These are phyloP conservation scores for Chlamydomonas sphaeroides DNA, from an alignment of 139 green algal genomes.

Conservation along the genomic window DNA sequence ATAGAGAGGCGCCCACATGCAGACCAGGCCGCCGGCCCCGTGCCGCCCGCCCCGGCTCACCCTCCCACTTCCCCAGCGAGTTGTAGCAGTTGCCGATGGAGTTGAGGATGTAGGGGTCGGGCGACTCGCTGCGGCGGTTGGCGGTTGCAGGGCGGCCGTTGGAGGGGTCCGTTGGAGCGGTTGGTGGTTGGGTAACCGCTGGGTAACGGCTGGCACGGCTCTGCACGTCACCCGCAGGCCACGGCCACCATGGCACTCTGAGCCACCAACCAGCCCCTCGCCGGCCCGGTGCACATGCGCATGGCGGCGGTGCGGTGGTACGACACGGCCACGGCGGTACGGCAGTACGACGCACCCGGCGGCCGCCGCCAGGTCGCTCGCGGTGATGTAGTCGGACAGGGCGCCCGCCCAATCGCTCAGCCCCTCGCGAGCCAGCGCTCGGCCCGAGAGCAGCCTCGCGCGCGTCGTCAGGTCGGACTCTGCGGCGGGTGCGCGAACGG, in stretches of 20 bases:
- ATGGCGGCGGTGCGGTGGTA: no score
- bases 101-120: conserved; percentile 86
- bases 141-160: no score
- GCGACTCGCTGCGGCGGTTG: conserved; percentile 29
- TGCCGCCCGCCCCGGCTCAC: no score
- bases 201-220: background rate
- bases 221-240: no score
- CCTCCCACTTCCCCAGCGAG: conserved; percentile 64
- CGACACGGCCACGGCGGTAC: no score
- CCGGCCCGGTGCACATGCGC: no score
- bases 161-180: background rate
- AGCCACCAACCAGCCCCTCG: no score
- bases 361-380: conserved; percentile 52
- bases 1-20: no score
- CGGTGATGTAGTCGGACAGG: conserved; percentile 71
- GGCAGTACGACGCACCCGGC: conserved; percentile 50
- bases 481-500: no score
- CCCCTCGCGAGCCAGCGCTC: conserved; percentile 84
- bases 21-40: no score
- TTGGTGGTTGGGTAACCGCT: background rate
- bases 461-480: conserved; percentile 21
- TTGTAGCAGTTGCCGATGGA: conserved; percentile 82
- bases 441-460: conserved; percentile 71
- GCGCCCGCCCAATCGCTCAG: conserved; percentile 74
- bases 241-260: no score